Base-by-base conservation (phyloP, 148 eudicot genomes). In the Suaeda aralocaspica region DNA sequence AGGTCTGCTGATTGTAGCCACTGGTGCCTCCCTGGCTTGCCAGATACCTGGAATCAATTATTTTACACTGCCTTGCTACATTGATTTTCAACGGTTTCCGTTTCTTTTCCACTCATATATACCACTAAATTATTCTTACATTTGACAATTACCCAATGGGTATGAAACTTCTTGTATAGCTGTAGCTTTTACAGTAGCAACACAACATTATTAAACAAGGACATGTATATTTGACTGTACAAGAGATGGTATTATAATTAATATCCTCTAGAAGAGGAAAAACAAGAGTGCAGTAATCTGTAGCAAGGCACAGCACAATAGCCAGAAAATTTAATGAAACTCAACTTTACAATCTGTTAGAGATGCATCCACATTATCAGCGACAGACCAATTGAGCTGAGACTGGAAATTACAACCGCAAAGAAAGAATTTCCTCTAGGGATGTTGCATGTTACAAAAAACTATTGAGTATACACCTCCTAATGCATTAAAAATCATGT, bases 41-140 rank as follows among this genome's bases (percentile, higher is more conserved):
- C 99, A 52, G 99, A 94, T 80, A 91, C 99, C 13, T 94, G 99
- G 99, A 94, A 91, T 68, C 98, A 91, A 72, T 83, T 89, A 4
- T 85, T 94, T 71, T 84, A 91, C 64, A 82, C 89, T 29, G 87
- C 79, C 12, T 64, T 88, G 79, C 79, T 90, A 52, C 81, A 59
- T 83, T 87, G 81, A 58, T 21, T 51, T 33, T 7, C 4, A 36
- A 4, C 8, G 41, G 41, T 4, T 28, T 22, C 22, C n/a, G 25
- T 22, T 67, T 59, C 22, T 19, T 9, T n/a, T 8, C 66, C 12
- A 46, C 51, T 31, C 53, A 19, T 22, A 41, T 28, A n/a, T 33
- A 36, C 0, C 21, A 39, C 36, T 26, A 68, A 62, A 60, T 61
- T 69, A 58, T 72, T 25, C 44, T 36, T 25, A 28, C 46, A 57